Conservation (phyloP, 2,329 filamentous ascomycete genomes). For the Alternaria sp. region DNA sequence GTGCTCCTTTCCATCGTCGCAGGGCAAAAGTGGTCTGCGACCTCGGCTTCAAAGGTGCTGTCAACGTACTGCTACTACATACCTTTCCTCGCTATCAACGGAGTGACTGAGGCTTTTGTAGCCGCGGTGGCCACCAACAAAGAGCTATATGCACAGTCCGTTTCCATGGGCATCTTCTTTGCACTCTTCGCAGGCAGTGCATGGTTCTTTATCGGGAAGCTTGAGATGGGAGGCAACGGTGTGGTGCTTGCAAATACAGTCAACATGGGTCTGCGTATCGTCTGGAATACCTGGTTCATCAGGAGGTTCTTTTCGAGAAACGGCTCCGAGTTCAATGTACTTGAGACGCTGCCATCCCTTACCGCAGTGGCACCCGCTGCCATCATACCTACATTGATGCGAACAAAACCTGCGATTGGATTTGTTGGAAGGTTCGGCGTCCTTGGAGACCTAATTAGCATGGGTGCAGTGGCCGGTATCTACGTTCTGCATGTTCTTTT, state of each 20-base stretch:
- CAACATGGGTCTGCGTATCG: conserved; percentile 86
- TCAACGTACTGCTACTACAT: conserved; percentile 91
- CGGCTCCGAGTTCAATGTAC: conserved; percentile 27
- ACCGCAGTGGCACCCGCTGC: conserved; percentile 49
- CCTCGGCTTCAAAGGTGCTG: conserved; percentile 77
- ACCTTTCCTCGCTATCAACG: conserved; percentile 89
- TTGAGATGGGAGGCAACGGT: conserved; percentile 76
- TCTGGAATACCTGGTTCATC: conserved; percentile 82
- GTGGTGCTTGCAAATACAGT: conserved; percentile 86
- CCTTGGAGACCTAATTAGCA: conserved; percentile 52
- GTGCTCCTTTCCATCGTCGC: conserved; percentile 77
- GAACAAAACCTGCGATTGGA: conserved; percentile 30
- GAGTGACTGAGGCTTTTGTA: conserved; percentile 91
- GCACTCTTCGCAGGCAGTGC: conserved; percentile 76
- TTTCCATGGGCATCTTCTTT: conserved; percentile 87
- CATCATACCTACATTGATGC: conserved; percentile 50
- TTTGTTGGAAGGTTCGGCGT: conserved; percentile 49
- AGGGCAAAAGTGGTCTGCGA: conserved; percentile 76
- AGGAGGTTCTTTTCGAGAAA: conserved; percentile 44
- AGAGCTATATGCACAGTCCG: conserved; percentile 78
- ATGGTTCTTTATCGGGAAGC: conserved; percentile 75
- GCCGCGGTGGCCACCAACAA: conserved; percentile 80
- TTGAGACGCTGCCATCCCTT: conserved; percentile 30
- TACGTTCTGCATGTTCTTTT: conserved; percentile 48
- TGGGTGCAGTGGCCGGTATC: conserved; percentile 47